phyloP scores from a whole-genome alignment of 2,329 filamentous ascomycete species.

The Ceratocystis harringtonii region DNA sequence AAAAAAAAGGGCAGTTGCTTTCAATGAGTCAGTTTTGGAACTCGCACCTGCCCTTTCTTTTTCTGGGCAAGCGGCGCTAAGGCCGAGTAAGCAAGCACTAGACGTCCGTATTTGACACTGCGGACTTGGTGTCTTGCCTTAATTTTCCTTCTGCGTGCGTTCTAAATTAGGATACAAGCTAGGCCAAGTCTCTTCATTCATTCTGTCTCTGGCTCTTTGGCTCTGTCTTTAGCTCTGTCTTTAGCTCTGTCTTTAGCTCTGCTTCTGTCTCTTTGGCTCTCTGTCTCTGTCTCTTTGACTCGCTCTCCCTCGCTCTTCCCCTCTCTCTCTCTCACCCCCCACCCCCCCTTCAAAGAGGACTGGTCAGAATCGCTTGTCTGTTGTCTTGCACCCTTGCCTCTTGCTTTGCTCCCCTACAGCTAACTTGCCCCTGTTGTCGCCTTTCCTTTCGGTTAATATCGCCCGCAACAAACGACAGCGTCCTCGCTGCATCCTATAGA shows the following conservation, averaged over 20 bases:
- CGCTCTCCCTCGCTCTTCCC: no score
- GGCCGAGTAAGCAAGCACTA: background rate
- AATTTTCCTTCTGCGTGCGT: background rate
- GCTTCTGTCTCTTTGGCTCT: no score
- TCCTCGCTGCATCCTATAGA: background rate
- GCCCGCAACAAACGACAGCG: slow-evolving; percentile 3
- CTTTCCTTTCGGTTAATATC: slow-evolving; percentile 3
- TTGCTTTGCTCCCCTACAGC: background rate
- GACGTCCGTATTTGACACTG: background rate
- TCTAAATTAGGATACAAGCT: background rate
- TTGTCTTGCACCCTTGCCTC: background rate
- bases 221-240: no score
- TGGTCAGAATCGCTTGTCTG: background rate
- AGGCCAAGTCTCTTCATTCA: background rate
- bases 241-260: no score
- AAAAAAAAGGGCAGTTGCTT: background rate
- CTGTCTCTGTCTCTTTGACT: no score
- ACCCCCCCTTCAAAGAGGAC: no score
- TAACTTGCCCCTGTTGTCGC: background rate
- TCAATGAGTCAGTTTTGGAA: background rate
- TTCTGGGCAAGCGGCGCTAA: background rate
- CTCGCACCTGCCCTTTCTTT: background rate
- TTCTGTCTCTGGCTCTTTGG: background rate
- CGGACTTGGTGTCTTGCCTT: background rate
- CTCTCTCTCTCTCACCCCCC: no score